Base-by-base conservation (phyloP, 208 protist genomes). In the Trypanosoma scelopori region DNA sequence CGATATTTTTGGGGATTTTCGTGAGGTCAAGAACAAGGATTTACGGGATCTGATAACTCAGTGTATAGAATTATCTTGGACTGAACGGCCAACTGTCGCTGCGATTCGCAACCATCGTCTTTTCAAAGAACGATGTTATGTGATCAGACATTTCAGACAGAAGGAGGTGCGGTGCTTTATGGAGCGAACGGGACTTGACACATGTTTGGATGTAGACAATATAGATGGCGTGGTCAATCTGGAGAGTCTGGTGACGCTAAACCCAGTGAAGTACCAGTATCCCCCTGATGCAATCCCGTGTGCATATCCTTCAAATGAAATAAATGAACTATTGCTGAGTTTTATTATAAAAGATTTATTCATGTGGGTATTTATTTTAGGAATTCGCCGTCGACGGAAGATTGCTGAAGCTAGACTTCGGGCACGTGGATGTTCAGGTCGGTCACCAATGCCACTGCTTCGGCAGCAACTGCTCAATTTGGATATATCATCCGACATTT, bases 291-390 rank as follows among this genome's bases (percentile, higher is more conserved):
- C 15, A 16, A 35, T 41, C 1, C 20, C 5, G 18, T 18, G 5
- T 27, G 22, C 12, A 25, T 47, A 25, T 15, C 5, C 13, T 30
- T n/a, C 3, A n/a, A 5, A 59, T 28, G 53, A 59, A 59, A 25
- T 59, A 9, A 25, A 47, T 45, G 53, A 43, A 49, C 5, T 52
- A 1, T 13, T 49, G 22, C 18, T 63, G 28, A 52, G 27, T 32
- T 35, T 41, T 37, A 63, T 47, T 50, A 42, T 52, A 32, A 63
- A 35, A 25, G 41, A 63, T 63, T 41, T 63, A 42, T 37, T 51
- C 11, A 5, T 63, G 39, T 63, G 57, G 41, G 15, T 27, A 30
- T 51, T 28, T 63, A 49, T 25, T 12, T 12, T 59, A 6, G 53
- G 53, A 5, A 20, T 23, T 25, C 16, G 42, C 37, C 53, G 37